Evolutionary conservation across 148 eudicot genomes (phyloP).

Genomic region (Rhododendron molle): DNA sequence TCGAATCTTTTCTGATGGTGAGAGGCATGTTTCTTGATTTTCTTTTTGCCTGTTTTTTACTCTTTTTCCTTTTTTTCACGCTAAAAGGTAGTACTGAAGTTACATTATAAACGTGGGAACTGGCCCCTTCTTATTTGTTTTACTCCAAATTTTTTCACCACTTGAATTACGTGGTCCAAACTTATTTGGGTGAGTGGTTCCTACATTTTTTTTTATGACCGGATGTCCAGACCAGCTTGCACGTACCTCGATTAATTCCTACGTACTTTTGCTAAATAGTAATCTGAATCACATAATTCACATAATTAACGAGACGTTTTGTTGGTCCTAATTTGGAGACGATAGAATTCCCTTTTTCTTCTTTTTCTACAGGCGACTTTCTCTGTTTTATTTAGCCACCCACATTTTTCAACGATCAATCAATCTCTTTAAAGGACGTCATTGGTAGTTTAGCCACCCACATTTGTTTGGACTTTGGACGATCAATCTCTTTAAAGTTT

Average conservation of each 20-base stretch:
- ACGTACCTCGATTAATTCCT: too few relatives aligned
- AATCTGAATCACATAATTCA: background rate
- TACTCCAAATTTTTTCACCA: background rate
- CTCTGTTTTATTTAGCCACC: background rate
- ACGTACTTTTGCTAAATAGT: background rate
- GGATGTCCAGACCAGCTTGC: too few relatives aligned
- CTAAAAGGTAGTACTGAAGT: background rate
- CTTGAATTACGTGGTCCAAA: background rate
- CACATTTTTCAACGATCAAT: background rate
- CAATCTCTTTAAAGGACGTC: background rate
- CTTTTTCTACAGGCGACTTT: background rate
- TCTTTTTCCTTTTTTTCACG: background rate
- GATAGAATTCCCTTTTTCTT: background rate
- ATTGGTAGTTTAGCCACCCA: background rate
- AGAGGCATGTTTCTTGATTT: background rate
- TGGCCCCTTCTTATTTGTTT: background rate
- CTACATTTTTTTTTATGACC: too few relatives aligned
- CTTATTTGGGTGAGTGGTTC: background rate
- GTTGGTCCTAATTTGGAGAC: background rate
- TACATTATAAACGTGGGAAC: background rate
- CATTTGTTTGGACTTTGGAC: background rate
- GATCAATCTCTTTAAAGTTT: too few relatives aligned
- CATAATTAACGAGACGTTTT: background rate
- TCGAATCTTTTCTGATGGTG: background rate
- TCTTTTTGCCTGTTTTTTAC: background rate